Evolutionary conservation across 164 flowering plant genomes (phyloP).

Genomic region (Houttuynia cordata): DNA sequence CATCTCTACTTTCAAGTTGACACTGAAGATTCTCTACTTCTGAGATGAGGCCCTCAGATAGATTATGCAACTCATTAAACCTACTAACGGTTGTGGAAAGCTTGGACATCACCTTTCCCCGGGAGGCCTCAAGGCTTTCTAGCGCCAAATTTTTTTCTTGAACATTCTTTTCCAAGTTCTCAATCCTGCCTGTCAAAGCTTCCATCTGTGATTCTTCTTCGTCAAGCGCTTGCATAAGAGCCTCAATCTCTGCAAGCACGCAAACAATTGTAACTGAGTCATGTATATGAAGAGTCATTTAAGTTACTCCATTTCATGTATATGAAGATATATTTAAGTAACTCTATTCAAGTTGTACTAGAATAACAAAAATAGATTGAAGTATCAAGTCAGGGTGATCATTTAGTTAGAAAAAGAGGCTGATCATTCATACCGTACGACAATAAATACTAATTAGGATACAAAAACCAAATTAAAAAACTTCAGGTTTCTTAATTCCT

Average conservation of each 20-base stretch:
- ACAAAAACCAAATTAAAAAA: too few species aligned
- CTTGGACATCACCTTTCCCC: conserved; percentile 64
- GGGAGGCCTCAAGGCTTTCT: conserved; percentile 71
- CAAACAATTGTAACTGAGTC: neutral
- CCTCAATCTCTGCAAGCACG: conserved; percentile 57
- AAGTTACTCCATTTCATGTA: too few species aligned
- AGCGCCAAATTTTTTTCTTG: conserved; percentile 51
- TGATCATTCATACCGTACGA: too few species aligned
- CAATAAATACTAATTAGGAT: too few species aligned
- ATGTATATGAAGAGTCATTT: too few species aligned
- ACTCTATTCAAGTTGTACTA: too few species aligned
- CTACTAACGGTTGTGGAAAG: conserved; percentile 73
- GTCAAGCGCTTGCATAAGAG: conserved; percentile 92
- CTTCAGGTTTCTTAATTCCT: too few species aligned
- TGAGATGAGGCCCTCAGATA: conserved; percentile 66
- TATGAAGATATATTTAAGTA: too few species aligned
- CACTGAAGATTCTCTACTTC: conserved; percentile 89
- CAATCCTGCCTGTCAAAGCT: conserved; percentile 35
- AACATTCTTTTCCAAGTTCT: conserved; percentile 44
- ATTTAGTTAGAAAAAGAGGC: too few species aligned
- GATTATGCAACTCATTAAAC: conserved; percentile 86
- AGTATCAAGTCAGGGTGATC: too few species aligned
- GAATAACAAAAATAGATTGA: too few species aligned
- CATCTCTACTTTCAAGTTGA: conserved; percentile 72
- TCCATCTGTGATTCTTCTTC: conserved; percentile 93